Conservation (phyloP, 2,329 filamentous ascomycete species). For the Aspergillus ochraceoroseus region DNA sequence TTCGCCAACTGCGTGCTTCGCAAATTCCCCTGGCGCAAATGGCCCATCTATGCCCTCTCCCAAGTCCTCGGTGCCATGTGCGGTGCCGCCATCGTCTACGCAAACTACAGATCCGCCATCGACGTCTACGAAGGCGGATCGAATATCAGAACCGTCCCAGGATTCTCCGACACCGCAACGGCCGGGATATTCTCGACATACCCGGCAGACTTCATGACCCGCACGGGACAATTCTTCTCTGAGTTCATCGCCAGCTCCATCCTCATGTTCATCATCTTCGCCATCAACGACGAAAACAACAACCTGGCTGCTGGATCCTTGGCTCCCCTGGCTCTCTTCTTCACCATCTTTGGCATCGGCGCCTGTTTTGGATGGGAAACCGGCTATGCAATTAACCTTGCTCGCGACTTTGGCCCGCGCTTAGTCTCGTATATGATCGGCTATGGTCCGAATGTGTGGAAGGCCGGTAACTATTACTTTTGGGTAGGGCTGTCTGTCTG, state of each 20-base stretch:
- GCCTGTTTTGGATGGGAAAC: conserved; percentile 72
- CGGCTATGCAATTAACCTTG: conserved; percentile 69
- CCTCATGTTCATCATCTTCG: conserved; percentile 68
- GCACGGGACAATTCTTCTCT: conserved; percentile 63
- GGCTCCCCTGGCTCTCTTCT: conserved; percentile 61
- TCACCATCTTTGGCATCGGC: conserved; percentile 68
- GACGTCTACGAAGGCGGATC: conserved; percentile 57
- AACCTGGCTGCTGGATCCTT: conserved; percentile 53
- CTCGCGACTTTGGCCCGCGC: conserved; percentile 66
- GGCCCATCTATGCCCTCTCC: conserved; percentile 62
- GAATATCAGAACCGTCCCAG: conserved; percentile 57
- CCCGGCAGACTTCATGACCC: conserved; percentile 57
- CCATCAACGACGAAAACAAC: conserved; percentile 51
- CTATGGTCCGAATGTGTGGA: conserved; percentile 64
- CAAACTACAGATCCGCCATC: conserved; percentile 61
- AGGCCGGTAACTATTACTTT: conserved; percentile 65
- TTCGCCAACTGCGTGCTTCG: conserved; percentile 65
- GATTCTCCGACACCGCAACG: conserved; percentile 53
- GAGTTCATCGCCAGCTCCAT: conserved; percentile 65
- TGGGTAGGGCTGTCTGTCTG: too few species aligned
- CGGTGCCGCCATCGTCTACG: conserved; percentile 57
- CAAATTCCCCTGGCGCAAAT: conserved; percentile 63
- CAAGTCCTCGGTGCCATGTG: conserved; percentile 64
- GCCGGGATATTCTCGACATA: conserved; percentile 72
- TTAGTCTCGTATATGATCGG: conserved; percentile 63